These are phyloP conservation scores for Botryotinia globosa DNA, from an alignment of 2,329 filamentous ascomycete genomes.

Conservation along the genomic window DNA sequence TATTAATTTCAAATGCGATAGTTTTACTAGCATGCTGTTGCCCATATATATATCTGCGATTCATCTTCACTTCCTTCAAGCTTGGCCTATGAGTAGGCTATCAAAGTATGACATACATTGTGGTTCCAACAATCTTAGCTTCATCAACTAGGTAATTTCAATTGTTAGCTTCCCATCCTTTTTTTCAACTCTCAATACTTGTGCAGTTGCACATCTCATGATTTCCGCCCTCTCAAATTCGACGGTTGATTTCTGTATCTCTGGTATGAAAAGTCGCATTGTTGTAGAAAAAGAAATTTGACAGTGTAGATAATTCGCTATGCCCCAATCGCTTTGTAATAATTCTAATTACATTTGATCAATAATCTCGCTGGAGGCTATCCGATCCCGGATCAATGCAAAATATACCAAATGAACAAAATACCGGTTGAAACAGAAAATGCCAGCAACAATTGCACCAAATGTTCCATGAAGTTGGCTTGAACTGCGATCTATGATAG, in stretches of 20 bases:
- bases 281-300: neutral
- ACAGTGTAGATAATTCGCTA: neutral
- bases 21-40: neutral
- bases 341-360: neutral
- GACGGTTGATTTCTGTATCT: neutral
- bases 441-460: neutral
- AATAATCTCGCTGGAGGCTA: neutral
- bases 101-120: neutral
- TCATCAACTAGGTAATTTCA: neutral
- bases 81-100: neutral
- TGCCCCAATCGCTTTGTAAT: neutral
- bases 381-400: neutral
- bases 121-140: neutral
- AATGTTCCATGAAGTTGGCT: neutral
- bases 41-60: neutral
- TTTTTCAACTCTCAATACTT: neutral
- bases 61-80: neutral
- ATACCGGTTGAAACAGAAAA: fast-evolving
- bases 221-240: neutral
- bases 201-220: neutral
- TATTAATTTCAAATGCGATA: neutral
- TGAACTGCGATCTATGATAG: neutral
- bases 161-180: neutral
- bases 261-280: neutral
- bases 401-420: neutral